A percentile compares a stretch with the other conserved stretches of the same genome.
These are phyloP conservation scores for Omphalotus guepiniiformis DNA, from an alignment of 768 basidiomycete species.

Conservation along the genomic window DNA sequence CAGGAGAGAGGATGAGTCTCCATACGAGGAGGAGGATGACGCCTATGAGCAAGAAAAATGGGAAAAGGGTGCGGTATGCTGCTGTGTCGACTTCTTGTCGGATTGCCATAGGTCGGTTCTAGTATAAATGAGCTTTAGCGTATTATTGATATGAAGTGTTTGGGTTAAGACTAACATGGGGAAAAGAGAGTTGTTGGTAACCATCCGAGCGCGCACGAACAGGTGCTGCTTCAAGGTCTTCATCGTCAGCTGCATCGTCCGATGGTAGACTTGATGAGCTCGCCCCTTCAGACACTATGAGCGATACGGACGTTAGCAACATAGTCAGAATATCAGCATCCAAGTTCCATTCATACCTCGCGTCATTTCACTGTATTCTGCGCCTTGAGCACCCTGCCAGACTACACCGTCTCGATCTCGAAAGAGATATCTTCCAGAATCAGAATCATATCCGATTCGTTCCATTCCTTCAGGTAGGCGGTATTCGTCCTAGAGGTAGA, in stretches of 20 bases:
- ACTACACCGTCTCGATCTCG: slow-evolving; percentile 49
- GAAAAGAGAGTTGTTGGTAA: slow-evolving; percentile 50
- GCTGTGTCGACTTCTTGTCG: slow-evolving; percentile 30
- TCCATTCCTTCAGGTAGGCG: slow-evolving; percentile 55
- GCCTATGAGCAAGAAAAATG: slow-evolving; percentile 68
- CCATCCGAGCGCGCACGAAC: slow-evolving; percentile 39
- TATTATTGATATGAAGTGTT: slow-evolving; percentile 9
- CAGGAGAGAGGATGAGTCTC: slow-evolving; percentile 49
- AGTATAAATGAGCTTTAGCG: slow-evolving; percentile 30
- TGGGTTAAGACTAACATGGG: slow-evolving; percentile 39
- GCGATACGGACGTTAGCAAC: background rate
- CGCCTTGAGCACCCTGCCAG: slow-evolving; percentile 58
- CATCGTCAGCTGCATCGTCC: slow-evolving; percentile 28
- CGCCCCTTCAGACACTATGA: slow-evolving; percentile 28
- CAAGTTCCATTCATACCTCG: slow-evolving; percentile 26
- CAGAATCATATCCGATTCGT: slow-evolving; percentile 75
- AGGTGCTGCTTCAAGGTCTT: slow-evolving; percentile 55
- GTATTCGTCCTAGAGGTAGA: slow-evolving; percentile 37
- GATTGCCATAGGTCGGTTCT: slow-evolving; percentile 27
- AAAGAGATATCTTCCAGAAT: slow-evolving; percentile 64
- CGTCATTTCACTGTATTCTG: slow-evolving; percentile 56
- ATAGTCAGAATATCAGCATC: background rate
- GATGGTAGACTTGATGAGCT: slow-evolving; percentile 16
- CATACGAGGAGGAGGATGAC: slow-evolving; percentile 60
- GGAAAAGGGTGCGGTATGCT: slow-evolving; percentile 60